Base-by-base conservation (phyloP, 495 filamentous ascomycete species). In the Xylaria scruposa region DNA sequence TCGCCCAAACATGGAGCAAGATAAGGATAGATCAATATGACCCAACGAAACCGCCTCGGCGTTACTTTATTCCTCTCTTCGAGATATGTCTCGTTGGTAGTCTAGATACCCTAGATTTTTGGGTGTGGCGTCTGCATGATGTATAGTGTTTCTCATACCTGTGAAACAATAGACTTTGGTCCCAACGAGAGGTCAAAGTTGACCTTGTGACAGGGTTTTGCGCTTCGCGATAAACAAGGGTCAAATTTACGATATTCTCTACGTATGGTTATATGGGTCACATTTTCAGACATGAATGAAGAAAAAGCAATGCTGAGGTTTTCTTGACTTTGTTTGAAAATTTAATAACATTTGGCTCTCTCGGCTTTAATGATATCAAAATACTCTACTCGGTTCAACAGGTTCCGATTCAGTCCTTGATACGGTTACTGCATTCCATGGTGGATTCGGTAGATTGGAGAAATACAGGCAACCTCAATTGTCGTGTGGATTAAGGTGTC, bases 11-110 rank as follows among this genome's bases (percentile, higher is more conserved):
- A 10, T 53, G 24, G 15, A 24, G 29, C 24, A 38, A 66, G 63
- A 66, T 66, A 38, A 51, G 46, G 46, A 12, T 13, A 66, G 19
- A 66, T 53, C 29, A 31, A 29, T 21, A 53, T 64, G 61, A 47
- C 38, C 38, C 38, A 40, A 47, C 40, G 7, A 33, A 38, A 38
- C 0, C 4, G 13, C 24, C 26, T 49, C 42, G 2, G 40, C 26
- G 12, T 21, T 49, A 24, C 12, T 40, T 4, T 51, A 9, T 3
- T 56, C 21, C 10, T 40, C 2, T 66, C 4, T 47, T 3, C 3
- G 36, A 38, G 6, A 24, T 8, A 49, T 49, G 26, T 21, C 24
- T 65, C 42, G n/a, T 49, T 49, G 42, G 21, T n/a, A 38, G 0
- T 24, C 62, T 13, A 15, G 46, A 13, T 38, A 67, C 10, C 38